Evolutionary conservation across 768 basidiomycete genomes (phyloP).

Genomic region (Ramaria sp.): DNA sequence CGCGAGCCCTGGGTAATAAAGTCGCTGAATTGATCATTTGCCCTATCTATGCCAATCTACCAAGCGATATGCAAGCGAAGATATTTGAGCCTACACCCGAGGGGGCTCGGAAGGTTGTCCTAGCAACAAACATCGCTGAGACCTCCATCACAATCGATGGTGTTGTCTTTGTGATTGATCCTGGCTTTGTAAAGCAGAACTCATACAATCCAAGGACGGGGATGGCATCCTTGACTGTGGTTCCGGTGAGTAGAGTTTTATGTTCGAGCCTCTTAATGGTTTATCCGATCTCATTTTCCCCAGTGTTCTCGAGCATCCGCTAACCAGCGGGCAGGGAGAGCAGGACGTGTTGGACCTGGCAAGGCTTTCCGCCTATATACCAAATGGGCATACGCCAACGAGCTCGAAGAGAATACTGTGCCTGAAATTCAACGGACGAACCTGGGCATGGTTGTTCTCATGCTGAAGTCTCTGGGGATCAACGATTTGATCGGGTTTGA

Average conservation of each 20-base stretch:
- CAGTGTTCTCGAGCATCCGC: slow-evolving; percentile 96
- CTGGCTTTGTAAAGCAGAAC: slow-evolving; percentile 99
- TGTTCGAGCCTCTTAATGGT: background rate
- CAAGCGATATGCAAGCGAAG: slow-evolving; percentile 98
- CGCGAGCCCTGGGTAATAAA: slow-evolving; percentile 91
- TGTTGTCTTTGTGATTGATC: slow-evolving; percentile 98
- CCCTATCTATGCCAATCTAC: slow-evolving; percentile 98
- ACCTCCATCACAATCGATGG: slow-evolving; percentile 99
- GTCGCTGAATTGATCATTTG: slow-evolving; percentile 90
- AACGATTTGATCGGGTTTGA: slow-evolving; percentile 98
- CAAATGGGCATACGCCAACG: slow-evolving; percentile 95
- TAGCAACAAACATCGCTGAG: slow-evolving; percentile 99
- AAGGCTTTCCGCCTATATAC: slow-evolving; percentile 98
- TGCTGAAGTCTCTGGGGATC: slow-evolving; percentile 95
- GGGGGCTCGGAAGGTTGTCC: slow-evolving; percentile 91
- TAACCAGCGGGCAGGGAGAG: slow-evolving; percentile 92
- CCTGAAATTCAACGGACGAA: slow-evolving; percentile 99
- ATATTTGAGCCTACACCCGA: slow-evolving; percentile 99
- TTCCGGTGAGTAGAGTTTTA: slow-evolving; percentile 55
- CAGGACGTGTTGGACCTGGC: slow-evolving; percentile 95
- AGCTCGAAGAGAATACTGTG: slow-evolving; percentile 92
- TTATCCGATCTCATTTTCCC: background rate
- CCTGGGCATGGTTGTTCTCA: slow-evolving; percentile 85
- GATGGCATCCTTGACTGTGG: slow-evolving; percentile 94
- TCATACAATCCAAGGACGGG: slow-evolving; percentile 97